Evolutionary conservation across 1,284 basidiomycete species (phyloP).

Genomic region (Apiotrichum akiyoshidainum): DNA sequence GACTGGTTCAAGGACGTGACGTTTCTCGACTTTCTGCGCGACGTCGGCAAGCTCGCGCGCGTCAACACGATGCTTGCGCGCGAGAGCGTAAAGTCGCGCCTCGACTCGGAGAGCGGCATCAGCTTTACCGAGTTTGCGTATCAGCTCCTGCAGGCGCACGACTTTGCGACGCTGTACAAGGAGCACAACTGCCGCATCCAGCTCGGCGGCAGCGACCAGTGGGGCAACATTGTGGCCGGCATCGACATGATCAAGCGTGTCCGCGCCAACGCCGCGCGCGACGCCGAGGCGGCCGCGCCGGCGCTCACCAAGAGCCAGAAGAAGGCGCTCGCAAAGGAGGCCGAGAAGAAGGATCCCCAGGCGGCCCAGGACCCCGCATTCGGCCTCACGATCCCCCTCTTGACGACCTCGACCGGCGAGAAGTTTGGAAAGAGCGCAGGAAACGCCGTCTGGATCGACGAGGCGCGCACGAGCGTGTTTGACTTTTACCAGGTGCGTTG

Average conservation of each 20-base stretch:
- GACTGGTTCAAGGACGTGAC: slow-evolving; percentile 73
- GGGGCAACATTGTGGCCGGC: slow-evolving; percentile 96
- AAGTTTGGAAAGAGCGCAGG: slow-evolving; percentile 98
- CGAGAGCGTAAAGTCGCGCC: slow-evolving; percentile 84
- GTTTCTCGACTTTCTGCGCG: slow-evolving; percentile 80
- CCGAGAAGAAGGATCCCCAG: slow-evolving; percentile 32
- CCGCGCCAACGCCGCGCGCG: slow-evolving; percentile 20
- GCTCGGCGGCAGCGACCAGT: slow-evolving; percentile 94
- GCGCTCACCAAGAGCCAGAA: slow-evolving; percentile 17
- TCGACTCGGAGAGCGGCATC: slow-evolving; percentile 66
- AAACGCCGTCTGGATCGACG: slow-evolving; percentile 89
- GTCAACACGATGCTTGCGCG: slow-evolving; percentile 86
- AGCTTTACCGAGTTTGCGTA: slow-evolving; percentile 98
- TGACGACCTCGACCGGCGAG: slow-evolving; percentile 82
- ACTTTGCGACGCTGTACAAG: slow-evolving; percentile 77
- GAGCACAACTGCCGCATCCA: slow-evolving; percentile 73
- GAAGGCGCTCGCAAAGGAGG: slow-evolving; percentile 1
- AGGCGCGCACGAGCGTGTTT: slow-evolving; percentile 69
- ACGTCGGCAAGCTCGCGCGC: slow-evolving; percentile 74
- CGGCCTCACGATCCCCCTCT: slow-evolving; percentile 88
- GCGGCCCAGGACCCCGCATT: slow-evolving; percentile 62
- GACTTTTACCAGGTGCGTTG: slow-evolving; percentile 87
- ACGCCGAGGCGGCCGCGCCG: slow-evolving; percentile 12
- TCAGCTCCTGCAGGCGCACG: slow-evolving; percentile 94
- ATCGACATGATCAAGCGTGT: slow-evolving; percentile 75